phyloP scores from a whole-genome alignment of 495 filamentous ascomycete species.

The Penicillium robsamsonii region DNA sequence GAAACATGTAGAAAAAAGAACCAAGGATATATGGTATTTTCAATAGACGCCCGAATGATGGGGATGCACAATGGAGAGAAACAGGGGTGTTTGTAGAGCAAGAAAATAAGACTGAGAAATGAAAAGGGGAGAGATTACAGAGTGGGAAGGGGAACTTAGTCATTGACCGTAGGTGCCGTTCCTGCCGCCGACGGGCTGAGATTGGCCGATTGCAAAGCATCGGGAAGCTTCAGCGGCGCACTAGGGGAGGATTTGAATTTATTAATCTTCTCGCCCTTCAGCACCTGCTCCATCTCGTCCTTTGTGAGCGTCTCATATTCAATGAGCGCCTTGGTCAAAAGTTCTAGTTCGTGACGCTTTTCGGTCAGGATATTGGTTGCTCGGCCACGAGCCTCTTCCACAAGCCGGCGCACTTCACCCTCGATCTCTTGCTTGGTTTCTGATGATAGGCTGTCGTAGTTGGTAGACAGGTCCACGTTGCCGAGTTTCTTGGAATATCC shows the following conservation, averaged over 20 bases:
- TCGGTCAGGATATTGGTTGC: conserved; percentile 66
- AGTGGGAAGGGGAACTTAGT: conserved; percentile 19
- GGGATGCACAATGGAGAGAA: conserved; percentile 26
- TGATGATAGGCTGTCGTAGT: conserved; percentile 76
- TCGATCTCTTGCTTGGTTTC: conserved; percentile 85
- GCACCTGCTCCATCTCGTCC: conserved; percentile 84
- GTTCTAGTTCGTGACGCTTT: conserved; percentile 78
- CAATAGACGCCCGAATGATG: conserved; percentile 32
- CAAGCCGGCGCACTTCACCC: conserved; percentile 74
- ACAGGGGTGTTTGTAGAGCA: conserved; percentile 5
- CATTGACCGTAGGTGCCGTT: conserved; percentile 22
- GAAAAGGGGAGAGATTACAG: conserved; percentile 8
- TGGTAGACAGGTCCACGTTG: conserved; percentile 77
- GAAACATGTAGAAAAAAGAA: conserved; percentile 13
- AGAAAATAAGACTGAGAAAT: conserved; percentile 7
- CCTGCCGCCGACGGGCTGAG: conserved; percentile 26
- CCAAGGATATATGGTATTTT: conserved; percentile 27
- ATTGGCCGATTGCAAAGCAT: conserved; percentile 35
- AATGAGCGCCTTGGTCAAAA: conserved; percentile 81
- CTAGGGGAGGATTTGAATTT: conserved; percentile 46
- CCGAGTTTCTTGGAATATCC: conserved; percentile 90
- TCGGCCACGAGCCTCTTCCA: conserved; percentile 77
- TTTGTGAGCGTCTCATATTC: conserved; percentile 90
- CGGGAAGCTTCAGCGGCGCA: conserved; percentile 56
- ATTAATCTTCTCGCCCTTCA: conserved; percentile 80